phyloP scores from a whole-genome alignment of 2,329 filamentous ascomycete genomes.

The Cladophialophora carrionii region DNA sequence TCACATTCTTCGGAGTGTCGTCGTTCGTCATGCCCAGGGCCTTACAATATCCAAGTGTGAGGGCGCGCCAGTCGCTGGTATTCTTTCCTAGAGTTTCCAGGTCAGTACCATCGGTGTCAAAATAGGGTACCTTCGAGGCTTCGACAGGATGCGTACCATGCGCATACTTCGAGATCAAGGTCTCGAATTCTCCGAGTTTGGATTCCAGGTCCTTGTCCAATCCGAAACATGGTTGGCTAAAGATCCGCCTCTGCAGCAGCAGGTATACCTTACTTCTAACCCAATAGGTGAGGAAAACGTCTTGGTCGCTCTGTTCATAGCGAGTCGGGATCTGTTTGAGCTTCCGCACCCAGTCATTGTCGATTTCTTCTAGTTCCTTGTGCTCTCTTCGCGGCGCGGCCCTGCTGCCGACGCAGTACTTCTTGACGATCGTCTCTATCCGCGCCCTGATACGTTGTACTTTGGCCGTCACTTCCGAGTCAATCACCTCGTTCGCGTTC shows the following conservation, averaged over 20 bases:
- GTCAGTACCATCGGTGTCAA: no score
- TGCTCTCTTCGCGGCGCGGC: not conserved
- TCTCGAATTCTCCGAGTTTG: not conserved
- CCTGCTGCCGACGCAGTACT: not conserved
- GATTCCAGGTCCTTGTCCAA: not conserved
- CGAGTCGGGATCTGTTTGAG: not conserved
- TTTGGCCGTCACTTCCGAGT: not conserved
- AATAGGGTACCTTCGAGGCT: no score
- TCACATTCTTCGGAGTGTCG: not conserved
- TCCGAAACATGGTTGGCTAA: not conserved
- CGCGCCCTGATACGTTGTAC: not conserved
- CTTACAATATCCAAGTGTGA: constrained; percentile 1
- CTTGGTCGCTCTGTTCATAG: not conserved
- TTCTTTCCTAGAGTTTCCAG: not conserved
- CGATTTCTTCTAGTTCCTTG: not conserved
- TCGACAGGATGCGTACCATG: no score
- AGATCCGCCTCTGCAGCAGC: not conserved
- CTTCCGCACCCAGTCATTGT: not conserved
- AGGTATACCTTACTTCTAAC: not conserved
- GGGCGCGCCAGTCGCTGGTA: constrained; percentile 1
- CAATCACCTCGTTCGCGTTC: not conserved
- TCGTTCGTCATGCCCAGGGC: not conserved
- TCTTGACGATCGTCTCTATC: constrained; percentile 1
- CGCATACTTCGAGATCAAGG: no score
- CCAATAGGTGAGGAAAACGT: not conserved